Base-by-base conservation (phyloP, 768 basidiomycete species). In the Butyriboletus loyo region DNA sequence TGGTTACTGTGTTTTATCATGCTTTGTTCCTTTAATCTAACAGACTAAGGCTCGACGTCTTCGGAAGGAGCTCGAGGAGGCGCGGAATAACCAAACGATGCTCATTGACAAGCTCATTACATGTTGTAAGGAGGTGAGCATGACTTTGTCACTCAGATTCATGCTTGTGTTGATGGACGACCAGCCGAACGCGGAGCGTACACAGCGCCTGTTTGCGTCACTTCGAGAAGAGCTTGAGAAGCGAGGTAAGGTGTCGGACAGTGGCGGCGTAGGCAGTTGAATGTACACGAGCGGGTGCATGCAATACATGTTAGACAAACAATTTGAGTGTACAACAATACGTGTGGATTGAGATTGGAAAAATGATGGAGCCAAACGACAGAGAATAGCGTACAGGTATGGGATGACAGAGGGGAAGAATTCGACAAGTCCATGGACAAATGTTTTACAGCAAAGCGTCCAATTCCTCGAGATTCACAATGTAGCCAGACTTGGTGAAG, bases 161-260 rank as follows among this genome's bases (percentile, higher is more conserved):
- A 35, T 30, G 27, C 31, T 53, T 43, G 55, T 54, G 27, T 49
- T 59, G 49, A 62, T 55, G 42, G 50, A 36, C 54, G 50, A 55
- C 34, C 62, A 92, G 86, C 89, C 90, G 27, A 89, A 87, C 59
- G 84, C 87, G 34, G 91, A 92, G 61, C 82, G 87, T 40, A 89
- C 87, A 46, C 89, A 92, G 64, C 85, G 88, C 34, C 65, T 91
- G 49, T 89, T 92, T 67, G 78, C 84, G 15, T 88, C 87, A 49
- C 77, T 92, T 57, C 85, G 87, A 66, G 89, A 92, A 74, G 89
- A 92, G 64, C 72, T 90, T 57, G 88, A 91, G 72, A 86, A 82
- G 70, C 84, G 86, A 68, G 78, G 76, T 46, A 81, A 77, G 65
- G 64, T 67, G 38, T 59, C 72, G 37, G 80, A 82, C 58, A 72